phyloP scores from a whole-genome alignment of 192 early-diverging fungal species.

The Funneliformis mosseae region DNA sequence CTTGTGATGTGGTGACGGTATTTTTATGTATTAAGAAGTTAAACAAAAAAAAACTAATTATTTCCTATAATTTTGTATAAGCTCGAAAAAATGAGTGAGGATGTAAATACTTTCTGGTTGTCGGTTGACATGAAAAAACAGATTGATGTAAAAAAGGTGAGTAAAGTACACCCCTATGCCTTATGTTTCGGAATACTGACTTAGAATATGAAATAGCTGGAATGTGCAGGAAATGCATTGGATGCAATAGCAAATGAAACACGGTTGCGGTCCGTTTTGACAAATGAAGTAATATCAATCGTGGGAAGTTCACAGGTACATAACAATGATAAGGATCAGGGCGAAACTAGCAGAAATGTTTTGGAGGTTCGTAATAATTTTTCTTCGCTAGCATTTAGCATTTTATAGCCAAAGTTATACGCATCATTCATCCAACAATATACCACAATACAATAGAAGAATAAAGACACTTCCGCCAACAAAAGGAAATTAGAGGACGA shows the following conservation, averaged over 20 bases:
- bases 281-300: background rate
- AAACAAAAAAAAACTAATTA: too few relatives aligned
- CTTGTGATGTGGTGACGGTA: background rate
- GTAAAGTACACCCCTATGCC: background rate
- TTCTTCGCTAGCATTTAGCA: background rate
- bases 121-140: background rate
- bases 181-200: constrained; percentile 2
- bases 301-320: background rate
- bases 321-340: background rate
- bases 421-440: background rate
- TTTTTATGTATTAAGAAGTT: too few relatives aligned
- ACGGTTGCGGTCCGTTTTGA: background rate
- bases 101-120: background rate
- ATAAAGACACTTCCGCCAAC: background rate
- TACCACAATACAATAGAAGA: background rate
- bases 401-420: constrained; percentile 1
- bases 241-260: background rate
- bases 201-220: constrained; percentile 5
- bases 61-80: background rate
- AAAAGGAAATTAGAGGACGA: constrained; percentile 12
- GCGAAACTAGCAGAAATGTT: background rate
- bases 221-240: background rate
- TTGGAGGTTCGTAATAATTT: background rate
- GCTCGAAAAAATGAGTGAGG: background rate
- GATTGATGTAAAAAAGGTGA: background rate